Percentiles rank a stretch among this genome's conserved stretches.
These are phyloP conservation scores for Monosporascus sp. DNA, from an alignment of 2,329 filamentous ascomycete genomes.

Conservation along the genomic window DNA sequence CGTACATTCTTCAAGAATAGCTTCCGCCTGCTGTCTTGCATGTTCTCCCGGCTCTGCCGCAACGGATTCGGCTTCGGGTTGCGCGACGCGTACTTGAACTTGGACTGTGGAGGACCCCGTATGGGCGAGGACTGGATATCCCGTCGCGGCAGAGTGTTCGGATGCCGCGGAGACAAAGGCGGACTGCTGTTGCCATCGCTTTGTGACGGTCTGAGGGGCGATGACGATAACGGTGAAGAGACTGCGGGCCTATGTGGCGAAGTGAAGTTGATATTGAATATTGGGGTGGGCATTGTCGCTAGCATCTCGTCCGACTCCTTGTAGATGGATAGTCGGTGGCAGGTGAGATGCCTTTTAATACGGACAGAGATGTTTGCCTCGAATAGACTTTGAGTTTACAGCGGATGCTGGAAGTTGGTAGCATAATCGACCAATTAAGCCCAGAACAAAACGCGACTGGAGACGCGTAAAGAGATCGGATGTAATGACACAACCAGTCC, in stretches of 20 bases:
- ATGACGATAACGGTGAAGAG: slow-evolving; percentile 55
- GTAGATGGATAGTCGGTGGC: not conserved
- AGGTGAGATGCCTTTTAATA: not conserved
- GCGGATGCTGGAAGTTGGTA: not conserved
- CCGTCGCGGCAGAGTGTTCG: slow-evolving; percentile 36
- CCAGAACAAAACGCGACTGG: slow-evolving; percentile 8
- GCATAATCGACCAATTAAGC: not conserved
- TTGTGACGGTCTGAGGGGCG: slow-evolving; percentile 49
- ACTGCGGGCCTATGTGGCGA: slow-evolving; percentile 41
- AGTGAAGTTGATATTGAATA: slow-evolving; percentile 34
- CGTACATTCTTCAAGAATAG: slow-evolving; percentile 66
- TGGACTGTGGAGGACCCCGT: slow-evolving; percentile 12
- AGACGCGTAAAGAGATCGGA: slow-evolving; percentile 22
- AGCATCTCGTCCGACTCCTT: slow-evolving; percentile 23
- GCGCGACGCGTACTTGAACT: slow-evolving; percentile 46
- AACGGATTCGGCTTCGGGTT: slow-evolving; percentile 58
- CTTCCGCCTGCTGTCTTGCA: slow-evolving; percentile 58
- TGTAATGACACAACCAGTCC: not conserved
- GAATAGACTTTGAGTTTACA: not conserved
- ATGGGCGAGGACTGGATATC: slow-evolving; percentile 35
- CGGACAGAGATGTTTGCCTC: too few species aligned
- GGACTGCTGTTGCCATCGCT: slow-evolving; percentile 24
- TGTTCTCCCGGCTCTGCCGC: slow-evolving; percentile 54
- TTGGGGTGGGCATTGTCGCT: slow-evolving; percentile 32
- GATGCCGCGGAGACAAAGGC: slow-evolving; percentile 37